Conservation (phyloP, 1,284 basidiomycete genomes). For the Mycena sp. region DNA sequence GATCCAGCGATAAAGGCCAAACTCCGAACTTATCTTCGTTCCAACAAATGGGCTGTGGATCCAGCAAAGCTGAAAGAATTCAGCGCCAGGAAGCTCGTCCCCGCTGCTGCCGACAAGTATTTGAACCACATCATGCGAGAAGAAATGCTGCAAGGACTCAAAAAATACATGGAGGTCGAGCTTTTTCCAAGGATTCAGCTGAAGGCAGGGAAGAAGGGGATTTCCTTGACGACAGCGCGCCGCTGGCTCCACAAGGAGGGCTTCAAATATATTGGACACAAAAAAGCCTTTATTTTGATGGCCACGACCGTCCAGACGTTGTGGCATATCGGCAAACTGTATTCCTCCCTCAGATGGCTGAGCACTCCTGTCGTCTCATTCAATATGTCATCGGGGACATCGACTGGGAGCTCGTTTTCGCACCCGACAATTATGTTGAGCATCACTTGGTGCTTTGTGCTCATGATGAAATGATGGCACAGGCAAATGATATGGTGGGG, state of each 20-base stretch:
- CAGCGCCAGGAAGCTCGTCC: constrained; percentile 36
- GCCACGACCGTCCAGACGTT: constrained; percentile 43
- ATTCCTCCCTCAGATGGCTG: constrained; percentile 32
- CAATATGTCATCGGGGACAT: constrained; percentile 40
- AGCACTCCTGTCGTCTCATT: constrained; percentile 33
- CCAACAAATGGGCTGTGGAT: constrained; percentile 46
- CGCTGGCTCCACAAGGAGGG: constrained; percentile 40
- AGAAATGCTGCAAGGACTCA: constrained; percentile 49
- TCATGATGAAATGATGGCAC: constrained; percentile 51
- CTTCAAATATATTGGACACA: constrained; percentile 42
- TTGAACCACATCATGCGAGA: constrained; percentile 28
- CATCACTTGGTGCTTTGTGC: constrained; percentile 39
- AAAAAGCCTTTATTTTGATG: constrained; percentile 44
- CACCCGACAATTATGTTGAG: constrained; percentile 37
- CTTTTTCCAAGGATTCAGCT: constrained; percentile 47
- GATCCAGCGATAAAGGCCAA: constrained; percentile 36
- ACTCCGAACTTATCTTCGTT: constrained; percentile 34
- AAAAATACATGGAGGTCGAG: constrained; percentile 46
- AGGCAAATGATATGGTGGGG: constrained; percentile 44
- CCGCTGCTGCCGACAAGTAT: constrained; percentile 42
- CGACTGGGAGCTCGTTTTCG: constrained; percentile 29
- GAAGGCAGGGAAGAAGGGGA: constrained; percentile 35
- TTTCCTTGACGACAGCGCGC: constrained; percentile 37
- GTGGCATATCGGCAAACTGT: constrained; percentile 26
- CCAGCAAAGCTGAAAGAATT: constrained; percentile 43